phyloP scores from a whole-genome alignment of 345 rosid species.

The Citrus hindsii region DNA sequence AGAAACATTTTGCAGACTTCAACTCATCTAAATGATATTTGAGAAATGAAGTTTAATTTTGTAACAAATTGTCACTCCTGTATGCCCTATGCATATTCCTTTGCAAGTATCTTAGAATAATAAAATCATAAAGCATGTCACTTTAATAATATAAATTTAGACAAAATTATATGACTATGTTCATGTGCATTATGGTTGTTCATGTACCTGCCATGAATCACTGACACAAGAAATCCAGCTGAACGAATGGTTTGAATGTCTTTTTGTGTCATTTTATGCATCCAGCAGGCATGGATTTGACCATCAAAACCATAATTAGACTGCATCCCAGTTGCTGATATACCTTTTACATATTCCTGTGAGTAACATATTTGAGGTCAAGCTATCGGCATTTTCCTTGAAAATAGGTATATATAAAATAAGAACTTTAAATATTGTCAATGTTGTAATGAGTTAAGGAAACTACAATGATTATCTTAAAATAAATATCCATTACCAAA shows the following conservation, averaged over 20 bases:
- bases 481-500: background rate
- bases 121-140: background rate
- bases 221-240: constrained; percentile 79
- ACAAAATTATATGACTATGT: background rate
- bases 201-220: constrained; percentile 91
- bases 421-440: background rate
- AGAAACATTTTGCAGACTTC: background rate
- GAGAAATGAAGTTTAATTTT: background rate
- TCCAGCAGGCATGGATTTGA: constrained; percentile 96
- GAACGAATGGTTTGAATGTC: constrained; percentile 70
- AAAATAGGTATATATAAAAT: background rate
- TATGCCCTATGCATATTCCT: background rate
- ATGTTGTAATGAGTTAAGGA: background rate
- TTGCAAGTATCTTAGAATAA: background rate
- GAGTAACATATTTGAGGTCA: constrained; percentile 1
- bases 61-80: background rate
- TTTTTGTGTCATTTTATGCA: constrained; percentile 57
- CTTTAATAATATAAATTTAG: background rate
- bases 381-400: background rate
- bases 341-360: constrained; percentile 92
- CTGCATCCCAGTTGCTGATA: constrained; percentile 94
- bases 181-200: background rate
- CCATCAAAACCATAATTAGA: constrained; percentile 82
- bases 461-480: background rate
- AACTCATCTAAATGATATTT: background rate